These are phyloP conservation scores for Didymella keratinophila DNA, from an alignment of 2,329 filamentous ascomycete species.

Conservation along the genomic window DNA sequence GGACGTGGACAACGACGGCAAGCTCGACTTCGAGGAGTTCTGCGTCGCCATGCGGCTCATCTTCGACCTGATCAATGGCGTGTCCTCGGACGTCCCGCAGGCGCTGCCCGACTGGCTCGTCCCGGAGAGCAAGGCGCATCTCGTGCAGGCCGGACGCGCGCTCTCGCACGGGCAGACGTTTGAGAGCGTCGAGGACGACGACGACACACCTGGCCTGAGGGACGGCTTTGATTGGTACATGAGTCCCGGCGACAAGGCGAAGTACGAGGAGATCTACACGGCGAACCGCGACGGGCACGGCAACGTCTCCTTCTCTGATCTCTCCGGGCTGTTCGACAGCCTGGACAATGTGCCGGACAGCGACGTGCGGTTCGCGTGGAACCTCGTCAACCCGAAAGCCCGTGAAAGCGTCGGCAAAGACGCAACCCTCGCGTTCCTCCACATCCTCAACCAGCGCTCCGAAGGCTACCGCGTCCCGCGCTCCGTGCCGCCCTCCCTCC, in stretches of 20 bases:
- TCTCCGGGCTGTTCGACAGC: slow-evolving; percentile 85
- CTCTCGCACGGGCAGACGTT: slow-evolving; percentile 79
- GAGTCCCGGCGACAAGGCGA: slow-evolving; percentile 86
- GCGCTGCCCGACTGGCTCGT: slow-evolving; percentile 94
- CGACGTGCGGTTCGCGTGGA: slow-evolving; percentile 93
- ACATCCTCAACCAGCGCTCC: slow-evolving; percentile 95
- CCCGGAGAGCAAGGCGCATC: slow-evolving; percentile 73
- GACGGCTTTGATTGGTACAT: slow-evolving; percentile 99
- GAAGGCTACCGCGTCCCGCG: slow-evolving; percentile 95
- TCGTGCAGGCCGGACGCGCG: slow-evolving; percentile 52
- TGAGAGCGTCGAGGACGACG: slow-evolving; percentile 81
- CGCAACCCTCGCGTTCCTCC: slow-evolving; percentile 90
- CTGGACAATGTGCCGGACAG: slow-evolving; percentile 70
- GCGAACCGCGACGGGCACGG: slow-evolving; percentile 89
- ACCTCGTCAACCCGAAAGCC: slow-evolving; percentile 92
- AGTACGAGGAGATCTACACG: slow-evolving; percentile 97
- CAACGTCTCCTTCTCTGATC: slow-evolving; percentile 74
- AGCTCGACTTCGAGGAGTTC: slow-evolving; percentile 98
- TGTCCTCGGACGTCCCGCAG: slow-evolving; percentile 81
- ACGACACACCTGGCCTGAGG: slow-evolving; percentile 85
- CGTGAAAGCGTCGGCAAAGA: slow-evolving; percentile 88
- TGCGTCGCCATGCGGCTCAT: slow-evolving; percentile 98
- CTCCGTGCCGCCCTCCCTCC: slow-evolving; percentile 87
- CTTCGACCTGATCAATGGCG: slow-evolving; percentile 95
- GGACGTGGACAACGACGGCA: slow-evolving; percentile 96